Base-by-base conservation (phyloP, 495 filamentous ascomycete species). In the Aspergillus mulundensis region DNA sequence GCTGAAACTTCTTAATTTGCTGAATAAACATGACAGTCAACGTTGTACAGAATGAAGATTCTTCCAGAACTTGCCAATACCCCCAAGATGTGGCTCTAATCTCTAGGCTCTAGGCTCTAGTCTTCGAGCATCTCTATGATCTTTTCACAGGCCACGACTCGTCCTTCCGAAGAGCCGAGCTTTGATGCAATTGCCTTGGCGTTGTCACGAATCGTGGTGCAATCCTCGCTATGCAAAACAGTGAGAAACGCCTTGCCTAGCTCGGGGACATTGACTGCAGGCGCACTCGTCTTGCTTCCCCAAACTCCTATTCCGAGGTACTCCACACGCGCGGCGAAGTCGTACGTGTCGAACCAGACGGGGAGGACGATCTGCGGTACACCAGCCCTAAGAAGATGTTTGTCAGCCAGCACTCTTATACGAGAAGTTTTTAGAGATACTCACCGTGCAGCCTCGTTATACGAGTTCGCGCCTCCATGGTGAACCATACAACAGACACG, bases 391-490 rank as follows among this genome's bases (percentile, higher is more conserved):
- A 42, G n/a, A 57, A 25, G 25, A 42, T 24, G 8, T 16, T 50
- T 8, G 34, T 24, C 16, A 34, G 15, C 25, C 16, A 40, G n/a
- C 16, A 5, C 38, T n/a, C 34, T 46, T 10, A 24, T 10, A 36
- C 32, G 12, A 36, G 12, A 36, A 6, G 2, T 2, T 3, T 14
- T 36, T 7, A 18, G 15, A 43, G 12, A 34, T 16, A 55, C 68
- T 57, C 49, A 75, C 72, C 58, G 58, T 18, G 70, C 61, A n/a
- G 70, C 66, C 56, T 77, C 75, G 34, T 73, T 55, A 25, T 71
- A 77, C 3, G 75, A 75, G 47, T 76, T 77, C 10, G 72, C 64
- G 7, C 73, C 76, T 6, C 75, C 75, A 41, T 77, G 76, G 53
- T 77, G 74, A 2, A 79, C 70, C 32, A 70, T 67, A 36, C 71